Conservation (phyloP, 1,139 yeast species). For the Blastobotrys proliferans region DNA sequence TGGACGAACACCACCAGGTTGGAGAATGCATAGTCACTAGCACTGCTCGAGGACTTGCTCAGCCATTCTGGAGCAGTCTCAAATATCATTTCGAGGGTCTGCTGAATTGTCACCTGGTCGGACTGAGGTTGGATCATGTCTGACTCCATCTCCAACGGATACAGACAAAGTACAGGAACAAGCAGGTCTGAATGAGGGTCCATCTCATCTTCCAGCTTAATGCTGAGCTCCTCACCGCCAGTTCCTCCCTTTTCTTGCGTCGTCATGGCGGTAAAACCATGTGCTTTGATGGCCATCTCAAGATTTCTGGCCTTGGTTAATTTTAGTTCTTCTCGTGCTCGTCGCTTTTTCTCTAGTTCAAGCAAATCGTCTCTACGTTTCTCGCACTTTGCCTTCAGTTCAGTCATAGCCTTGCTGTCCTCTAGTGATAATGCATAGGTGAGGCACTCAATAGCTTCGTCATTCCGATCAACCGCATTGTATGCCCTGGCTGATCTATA, state of each 20-base stretch:
- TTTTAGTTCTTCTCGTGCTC: slow-evolving; percentile 35
- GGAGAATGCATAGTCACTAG: slow-evolving; percentile 48
- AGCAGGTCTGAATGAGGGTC: slow-evolving; percentile 77
- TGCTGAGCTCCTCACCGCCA: slow-evolving; percentile 25
- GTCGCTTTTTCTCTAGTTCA: slow-evolving; percentile 29
- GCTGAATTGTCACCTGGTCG: slow-evolving; percentile 58
- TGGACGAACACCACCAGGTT: slow-evolving; percentile 75
- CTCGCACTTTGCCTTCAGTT: slow-evolving; percentile 31
- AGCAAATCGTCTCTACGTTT: slow-evolving; percentile 28
- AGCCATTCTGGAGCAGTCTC: slow-evolving; percentile 72
- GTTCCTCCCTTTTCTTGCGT: slow-evolving; percentile 11
- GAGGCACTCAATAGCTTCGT: slow-evolving; percentile 68
- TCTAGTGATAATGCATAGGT: slow-evolving; percentile 62
- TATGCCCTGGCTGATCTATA: slow-evolving; percentile 84
- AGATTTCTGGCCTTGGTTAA: slow-evolving; percentile 34
- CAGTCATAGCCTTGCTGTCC: slow-evolving; percentile 44
- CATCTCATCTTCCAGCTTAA: slow-evolving; percentile 60
- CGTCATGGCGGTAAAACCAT: slow-evolving; percentile 23
- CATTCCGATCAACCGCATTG: slow-evolving; percentile 57
- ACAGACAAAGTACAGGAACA: slow-evolving; percentile 74
- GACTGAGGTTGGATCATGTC: slow-evolving; percentile 71
- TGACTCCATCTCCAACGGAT: slow-evolving; percentile 81
- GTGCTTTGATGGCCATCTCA: slow-evolving; percentile 34
- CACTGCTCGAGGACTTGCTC: slow-evolving; percentile 36
- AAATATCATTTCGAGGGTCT: slow-evolving; percentile 41